phyloP scores from a whole-genome alignment of 169 alveolate species.

The Plasmodium vinckei region DNA sequence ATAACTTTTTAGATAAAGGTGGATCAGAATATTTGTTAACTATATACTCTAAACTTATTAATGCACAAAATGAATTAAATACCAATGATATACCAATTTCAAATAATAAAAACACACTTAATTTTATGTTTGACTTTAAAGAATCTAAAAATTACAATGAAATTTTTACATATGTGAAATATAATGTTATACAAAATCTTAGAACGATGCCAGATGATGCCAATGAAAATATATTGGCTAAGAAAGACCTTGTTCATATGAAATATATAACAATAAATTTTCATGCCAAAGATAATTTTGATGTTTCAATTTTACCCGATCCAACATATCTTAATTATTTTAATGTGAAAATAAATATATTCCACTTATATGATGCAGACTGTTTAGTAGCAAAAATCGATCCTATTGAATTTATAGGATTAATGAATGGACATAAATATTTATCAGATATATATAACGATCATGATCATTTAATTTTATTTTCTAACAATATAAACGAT shows the following conservation, averaged over 20 bases:
- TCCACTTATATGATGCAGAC: conserved; percentile 16
- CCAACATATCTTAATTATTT: conserved; percentile 56
- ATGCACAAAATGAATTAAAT: conserved; percentile 44
- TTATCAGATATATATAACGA: conserved; percentile 65
- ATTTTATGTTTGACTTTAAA: conserved; percentile 48
- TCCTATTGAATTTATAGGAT: conserved; percentile 59
- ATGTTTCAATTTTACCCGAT: conserved; percentile 70
- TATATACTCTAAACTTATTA: conserved; percentile 38
- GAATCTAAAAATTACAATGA: conserved; percentile 16
- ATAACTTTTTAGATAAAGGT: conserved; percentile 13
- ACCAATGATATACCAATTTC: conserved; percentile 30
- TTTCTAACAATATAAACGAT: conserved; percentile 36
- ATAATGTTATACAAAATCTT: conserved; percentile 31
- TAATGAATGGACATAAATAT: conserved; percentile 25
- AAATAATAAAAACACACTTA: conserved; percentile 48
- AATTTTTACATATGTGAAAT: conserved; percentile 52
- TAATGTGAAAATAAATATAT: conserved; percentile 53
- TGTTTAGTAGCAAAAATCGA: conserved; percentile 54
- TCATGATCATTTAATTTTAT: conserved; percentile 51
- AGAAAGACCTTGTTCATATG: conserved; percentile 29
- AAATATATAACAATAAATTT: conserved; percentile 51
- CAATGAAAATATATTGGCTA: neutral
- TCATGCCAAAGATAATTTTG: conserved; percentile 55
- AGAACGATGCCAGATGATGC: conserved; percentile 12
- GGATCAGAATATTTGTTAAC: conserved; percentile 44